These are phyloP conservation scores for Helminthosporium solani DNA, from an alignment of 2,329 filamentous ascomycete genomes.

Conservation along the genomic window DNA sequence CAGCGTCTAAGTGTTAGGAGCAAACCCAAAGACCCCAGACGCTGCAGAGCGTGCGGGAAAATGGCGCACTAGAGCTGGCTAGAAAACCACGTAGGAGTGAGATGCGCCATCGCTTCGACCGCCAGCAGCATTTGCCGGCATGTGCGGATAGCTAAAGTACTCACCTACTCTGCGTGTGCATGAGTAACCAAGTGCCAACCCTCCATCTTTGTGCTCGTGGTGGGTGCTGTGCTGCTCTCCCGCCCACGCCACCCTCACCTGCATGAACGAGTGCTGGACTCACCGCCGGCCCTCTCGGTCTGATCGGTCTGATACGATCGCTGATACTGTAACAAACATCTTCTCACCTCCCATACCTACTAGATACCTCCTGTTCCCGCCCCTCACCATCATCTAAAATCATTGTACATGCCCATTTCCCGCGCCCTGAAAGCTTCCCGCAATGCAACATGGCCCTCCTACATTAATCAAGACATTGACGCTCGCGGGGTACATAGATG, in stretches of 20 bases:
- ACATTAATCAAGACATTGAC: slow-evolving; percentile 28
- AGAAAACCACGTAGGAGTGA: slow-evolving; percentile 20
- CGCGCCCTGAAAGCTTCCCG: slow-evolving; percentile 22
- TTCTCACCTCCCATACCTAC: background rate
- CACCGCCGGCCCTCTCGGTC: background rate
- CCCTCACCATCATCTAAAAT: too few relatives aligned
- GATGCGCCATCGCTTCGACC: slow-evolving; percentile 25
- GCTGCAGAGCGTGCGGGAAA: slow-evolving; percentile 19
- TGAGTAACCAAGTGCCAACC: slow-evolving; percentile 28
- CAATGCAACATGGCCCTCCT: slow-evolving; percentile 13
- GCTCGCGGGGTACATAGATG: slow-evolving; percentile 39
- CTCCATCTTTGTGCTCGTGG: slow-evolving; percentile 22
- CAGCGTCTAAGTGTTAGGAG: too few relatives aligned
- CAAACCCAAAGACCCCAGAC: background rate
- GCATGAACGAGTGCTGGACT: slow-evolving; percentile 16
- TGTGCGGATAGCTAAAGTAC: slow-evolving; percentile 23
- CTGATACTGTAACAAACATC: background rate
- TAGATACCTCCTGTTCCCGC: background rate
- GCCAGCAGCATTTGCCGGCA: slow-evolving; percentile 27
- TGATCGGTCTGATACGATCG: background rate
- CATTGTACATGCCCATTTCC: slow-evolving; percentile 18
- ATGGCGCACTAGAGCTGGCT: slow-evolving; percentile 19
- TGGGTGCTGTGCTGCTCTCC: slow-evolving; percentile 16
- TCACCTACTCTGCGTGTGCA: slow-evolving; percentile 30
- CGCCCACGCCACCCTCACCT: slow-evolving; percentile 24